Evolutionary conservation across 108 stramenopile genomes (phyloP), one percentile per base, ranked within the genome.

Genomic region (Conticribra guillardii): DNA sequence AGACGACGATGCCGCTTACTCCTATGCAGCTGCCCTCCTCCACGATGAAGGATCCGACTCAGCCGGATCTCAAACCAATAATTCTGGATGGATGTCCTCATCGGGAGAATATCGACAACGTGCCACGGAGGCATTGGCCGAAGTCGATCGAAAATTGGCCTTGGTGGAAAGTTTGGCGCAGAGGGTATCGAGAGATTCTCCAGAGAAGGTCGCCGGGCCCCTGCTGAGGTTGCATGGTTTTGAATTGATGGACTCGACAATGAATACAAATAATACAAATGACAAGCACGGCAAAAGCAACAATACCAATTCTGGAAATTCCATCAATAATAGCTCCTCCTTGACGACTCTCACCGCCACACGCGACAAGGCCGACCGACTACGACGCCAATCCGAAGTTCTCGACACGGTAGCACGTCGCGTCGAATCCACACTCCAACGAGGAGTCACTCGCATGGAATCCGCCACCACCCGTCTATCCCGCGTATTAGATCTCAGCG

Each of bases 81-180:
- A 52, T 15, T 22, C 64, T 49, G 23, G 63, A 32, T 76, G 76
- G 76, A 71, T 76, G 76, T 64, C 71, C 16, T 71, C 71, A 4
- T 63, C 47, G 19, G 76, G 76, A 0, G 74, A 67, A 55, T 75
- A 75, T 58, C 79, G 80, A 59, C 70, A 77, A 53, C 83, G 74
- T 33, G 92, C 92, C 19, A 84, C 85, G 32, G 85, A 82, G 29
- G 89, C 89, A 11, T 61, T 93, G 70, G 85, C 81, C 27, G 89
- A 93, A 57, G 92, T 93, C n/a, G 87, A 91, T 32, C 87, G 89
- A 2, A 90, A 91, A 56, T 73, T 71, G 21, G 82, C 85, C 15
- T 62, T 93, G 60, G 92, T 93, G 48, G 85, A 87, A 60, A 87
- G 87, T 52, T 65, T 93, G 73, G 85, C 88, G 23, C 88, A 88